Evolutionary conservation across 805 yeast genomes (phyloP).

Genomic region (Torulaspora quercuum): DNA sequence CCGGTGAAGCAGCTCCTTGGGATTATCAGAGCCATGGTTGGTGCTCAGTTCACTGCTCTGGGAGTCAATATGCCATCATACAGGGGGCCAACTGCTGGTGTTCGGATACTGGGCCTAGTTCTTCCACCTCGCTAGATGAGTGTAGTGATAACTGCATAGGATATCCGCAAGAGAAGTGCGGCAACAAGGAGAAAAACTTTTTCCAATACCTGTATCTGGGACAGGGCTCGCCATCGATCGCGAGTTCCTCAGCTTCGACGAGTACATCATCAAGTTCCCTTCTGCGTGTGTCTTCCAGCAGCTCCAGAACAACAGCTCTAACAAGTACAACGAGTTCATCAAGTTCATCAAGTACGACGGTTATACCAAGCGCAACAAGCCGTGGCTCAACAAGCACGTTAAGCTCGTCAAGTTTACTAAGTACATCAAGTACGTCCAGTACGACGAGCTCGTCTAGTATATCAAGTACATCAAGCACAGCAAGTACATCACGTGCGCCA

Average conservation of each 20-base stretch:
- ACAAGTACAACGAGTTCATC: slow-evolving; percentile 3
- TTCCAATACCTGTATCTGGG: slow-evolving; percentile 29
- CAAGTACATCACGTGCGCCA: slow-evolving; percentile 5
- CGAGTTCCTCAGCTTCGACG: slow-evolving; percentile 1
- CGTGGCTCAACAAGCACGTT: slow-evolving; percentile 7
- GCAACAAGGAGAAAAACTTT: slow-evolving; percentile 18
- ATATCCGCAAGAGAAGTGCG: slow-evolving; percentile 29
- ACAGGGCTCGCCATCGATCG: slow-evolving; percentile 10
- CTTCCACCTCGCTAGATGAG: slow-evolving; percentile 16
- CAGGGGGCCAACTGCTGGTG: slow-evolving; percentile 32
- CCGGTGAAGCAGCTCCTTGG: slow-evolving; percentile 3
- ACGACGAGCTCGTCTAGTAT: slow-evolving; percentile 5
- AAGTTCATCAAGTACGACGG: slow-evolving; percentile 3
- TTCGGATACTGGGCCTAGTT: slow-evolving; percentile 19
- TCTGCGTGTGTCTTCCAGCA: slow-evolving; percentile 1
- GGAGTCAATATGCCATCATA: slow-evolving; percentile 27
- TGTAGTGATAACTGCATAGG: slow-evolving; percentile 31
- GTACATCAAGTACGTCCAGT: slow-evolving; percentile 4
- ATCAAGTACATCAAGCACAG: slow-evolving; percentile 3
- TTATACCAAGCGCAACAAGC: slow-evolving; percentile 6
- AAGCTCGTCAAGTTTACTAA: slow-evolving; percentile 2
- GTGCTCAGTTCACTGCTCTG: slow-evolving; percentile 24
- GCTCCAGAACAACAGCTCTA: slow-evolving; percentile 3
- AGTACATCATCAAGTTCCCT: slow-evolving; percentile 7
- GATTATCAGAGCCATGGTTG: slow-evolving; percentile 25